Conservation (phyloP, 192 early-diverging fungal genomes). For the Lunasporangiospora selenospora region DNA sequence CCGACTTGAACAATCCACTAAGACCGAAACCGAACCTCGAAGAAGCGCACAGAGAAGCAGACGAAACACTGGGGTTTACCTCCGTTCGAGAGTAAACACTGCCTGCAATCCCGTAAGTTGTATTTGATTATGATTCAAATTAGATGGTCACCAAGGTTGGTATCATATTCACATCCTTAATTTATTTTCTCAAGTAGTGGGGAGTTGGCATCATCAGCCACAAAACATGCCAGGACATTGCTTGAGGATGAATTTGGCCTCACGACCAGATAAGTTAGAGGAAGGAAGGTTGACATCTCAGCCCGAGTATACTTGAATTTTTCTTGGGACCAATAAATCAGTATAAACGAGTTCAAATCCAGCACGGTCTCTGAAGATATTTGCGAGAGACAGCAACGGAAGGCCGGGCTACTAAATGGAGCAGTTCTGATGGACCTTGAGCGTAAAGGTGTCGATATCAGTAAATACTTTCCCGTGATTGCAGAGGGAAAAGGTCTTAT, state of each 20-base stretch:
- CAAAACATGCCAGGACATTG: not conserved
- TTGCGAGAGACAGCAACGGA: constrained; percentile 5
- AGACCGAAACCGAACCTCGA: no score
- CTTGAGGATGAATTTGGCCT: constrained; percentile 1
- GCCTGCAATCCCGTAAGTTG: no score
- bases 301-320: not conserved
- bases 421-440: constrained; percentile 8
- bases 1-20: no score
- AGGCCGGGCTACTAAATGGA: constrained; percentile 1
- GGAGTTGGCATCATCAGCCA: constrained; percentile 2
- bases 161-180: no score
- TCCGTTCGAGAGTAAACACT: no score
- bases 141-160: no score
- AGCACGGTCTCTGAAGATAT: not conserved
- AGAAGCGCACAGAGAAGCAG: no score
- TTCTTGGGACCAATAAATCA: constrained; percentile 4
- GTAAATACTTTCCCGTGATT: not conserved
- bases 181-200: not conserved
- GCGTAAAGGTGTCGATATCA: constrained; percentile 1
- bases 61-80: no score
- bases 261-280: constrained; percentile 4
- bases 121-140: no score
- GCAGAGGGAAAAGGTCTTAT: constrained; percentile 3
- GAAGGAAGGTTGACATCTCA: constrained; percentile 7
- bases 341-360: constrained; percentile 4